Conservation (phyloP, 1,284 basidiomycete genomes). For the Takashimella koratensis region DNA sequence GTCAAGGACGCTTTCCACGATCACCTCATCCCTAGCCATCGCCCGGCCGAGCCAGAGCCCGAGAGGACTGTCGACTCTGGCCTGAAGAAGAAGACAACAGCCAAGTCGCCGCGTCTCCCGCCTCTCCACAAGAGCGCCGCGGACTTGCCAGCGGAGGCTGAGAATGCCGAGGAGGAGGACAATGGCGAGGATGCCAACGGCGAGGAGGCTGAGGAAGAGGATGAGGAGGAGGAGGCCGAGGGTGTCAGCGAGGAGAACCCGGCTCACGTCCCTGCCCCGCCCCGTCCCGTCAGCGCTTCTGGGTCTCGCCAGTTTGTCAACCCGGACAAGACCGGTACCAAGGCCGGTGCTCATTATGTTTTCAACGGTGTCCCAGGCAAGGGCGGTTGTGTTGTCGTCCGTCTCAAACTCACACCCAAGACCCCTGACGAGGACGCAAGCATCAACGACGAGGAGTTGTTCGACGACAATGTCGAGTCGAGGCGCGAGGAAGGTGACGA, state of each 20-base stretch:
- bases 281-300: slow-evolving; percentile 23
- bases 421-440: slow-evolving; percentile 70
- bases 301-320: slow-evolving; percentile 65
- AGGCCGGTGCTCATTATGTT: slow-evolving; percentile 84
- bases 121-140: slow-evolving; percentile 13
- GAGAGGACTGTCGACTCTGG: slow-evolving; percentile 17
- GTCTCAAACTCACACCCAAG: slow-evolving; percentile 83
- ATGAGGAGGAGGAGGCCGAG: slow-evolving; percentile 27
- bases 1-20: slow-evolving; percentile 99
- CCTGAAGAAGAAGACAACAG: slow-evolving; percentile 23
- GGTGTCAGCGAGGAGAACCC: slow-evolving; percentile 55
- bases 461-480: slow-evolving; percentile 86
- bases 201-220: slow-evolving; percentile 7
- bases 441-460: slow-evolving; percentile 81
- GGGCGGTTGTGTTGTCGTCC: slow-evolving; percentile 92
- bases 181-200: slow-evolving; percentile 26
- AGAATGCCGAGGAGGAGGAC: slow-evolving; percentile 30
- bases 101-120: slow-evolving; percentile 28
- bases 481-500: slow-evolving; percentile 89
- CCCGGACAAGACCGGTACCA: slow-evolving; percentile 83
- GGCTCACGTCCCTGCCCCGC: slow-evolving; percentile 49
- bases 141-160: slow-evolving; percentile 16
- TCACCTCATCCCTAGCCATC: slow-evolving; percentile 83
- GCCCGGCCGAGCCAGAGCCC: slow-evolving; percentile 54
- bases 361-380: slow-evolving; percentile 82